Base-by-base conservation (phyloP, 768 basidiomycete species). In the Suillus sp. region DNA sequence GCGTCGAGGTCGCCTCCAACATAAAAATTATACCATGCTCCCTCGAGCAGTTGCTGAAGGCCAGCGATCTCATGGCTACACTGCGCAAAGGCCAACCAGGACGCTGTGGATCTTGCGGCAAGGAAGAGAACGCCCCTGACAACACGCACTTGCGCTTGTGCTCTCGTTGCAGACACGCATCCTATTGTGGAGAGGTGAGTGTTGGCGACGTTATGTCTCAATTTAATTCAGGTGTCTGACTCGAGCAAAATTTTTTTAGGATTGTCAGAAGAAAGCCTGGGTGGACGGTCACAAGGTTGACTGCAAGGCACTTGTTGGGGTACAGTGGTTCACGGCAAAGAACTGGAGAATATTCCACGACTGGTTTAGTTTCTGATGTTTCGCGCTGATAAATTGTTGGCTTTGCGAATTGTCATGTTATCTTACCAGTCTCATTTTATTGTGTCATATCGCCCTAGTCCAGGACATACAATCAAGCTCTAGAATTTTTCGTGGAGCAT, bases 1-100 rank as follows among this genome's bases (percentile, higher is more conserved):
- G 64, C 1, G 64, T 63, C 18, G 64, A 59, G 30, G 47, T 53
- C 4, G 38, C n/a, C 5, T 45, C 32, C 25, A 45, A 59, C 35
- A 63, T 65, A 9, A 56, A 38, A 27, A 56, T 56, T 1, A 56
- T 56, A 18, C 25, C 55, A 37, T 56, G 55, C 14, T 38, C 55
- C 9, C 55, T 56, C 37, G 55, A 56, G 8, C 37, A 38, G 25
- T 16, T 56, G 9, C 55, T 56, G 4, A 38, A 38, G 22, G 37
- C 37, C 10, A 56, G 55, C 16, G 55, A 56, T 37, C 22, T 25
- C 18, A 1, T 38, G 16, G 37, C 10, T 38, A 4, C 35, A 38
- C 55, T 48, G 16, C 48, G 25, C 7, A 20, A 27, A 14, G 55
- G 37, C 22, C 37, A 56, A 16, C 16, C 55, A 56, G 2, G 16